A percentile compares a stretch with the other conserved stretches of the same genome.
phyloP scores from a whole-genome alignment of 805 yeast species.

The Lipomyces lipofer region DNA sequence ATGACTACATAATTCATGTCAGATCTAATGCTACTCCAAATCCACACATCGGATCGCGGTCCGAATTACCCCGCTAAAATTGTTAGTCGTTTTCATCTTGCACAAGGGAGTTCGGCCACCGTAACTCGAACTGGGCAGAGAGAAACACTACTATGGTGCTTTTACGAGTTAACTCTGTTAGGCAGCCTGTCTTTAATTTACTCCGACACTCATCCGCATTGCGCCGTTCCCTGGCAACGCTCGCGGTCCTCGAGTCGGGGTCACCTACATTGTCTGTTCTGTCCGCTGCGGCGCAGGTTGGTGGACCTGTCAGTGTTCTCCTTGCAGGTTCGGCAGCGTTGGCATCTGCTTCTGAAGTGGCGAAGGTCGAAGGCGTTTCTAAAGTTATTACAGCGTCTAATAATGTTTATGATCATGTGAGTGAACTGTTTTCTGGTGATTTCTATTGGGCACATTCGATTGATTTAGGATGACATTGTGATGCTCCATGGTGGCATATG shows the following conservation, averaged over 20 bases:
- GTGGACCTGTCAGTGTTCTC: constrained; percentile 81
- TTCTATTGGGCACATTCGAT: neutral
- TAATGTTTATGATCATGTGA: constrained; percentile 56
- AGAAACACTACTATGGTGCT: too few species aligned
- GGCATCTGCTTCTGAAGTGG: constrained; percentile 52
- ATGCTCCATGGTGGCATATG: too few species aligned
- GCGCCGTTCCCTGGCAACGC: constrained; percentile 22
- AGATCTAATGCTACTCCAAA: too few species aligned
- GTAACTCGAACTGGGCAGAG: too few species aligned
- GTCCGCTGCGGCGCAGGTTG: constrained; percentile 68
- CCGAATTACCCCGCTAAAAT: too few species aligned
- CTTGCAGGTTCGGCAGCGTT: constrained; percentile 64
- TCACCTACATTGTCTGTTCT: constrained; percentile 50
- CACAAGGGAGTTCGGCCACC: too few species aligned
- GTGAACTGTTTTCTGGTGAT: neutral
- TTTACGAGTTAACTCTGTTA: too few species aligned
- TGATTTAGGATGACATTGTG: neutral
- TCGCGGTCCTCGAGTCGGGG: constrained; percentile 53
- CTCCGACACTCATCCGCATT: neutral
- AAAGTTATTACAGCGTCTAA: constrained; percentile 62
- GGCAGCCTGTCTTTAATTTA: neutral
- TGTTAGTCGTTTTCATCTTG: too few species aligned
- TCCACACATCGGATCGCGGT: too few species aligned
- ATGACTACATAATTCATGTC: too few species aligned
- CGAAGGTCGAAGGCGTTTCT: constrained; percentile 54